Evolutionary conservation across 768 basidiomycete species (phyloP), one percentile per base, ranked within the genome.

Genomic region (Macrolepiota albuminosa): DNA sequence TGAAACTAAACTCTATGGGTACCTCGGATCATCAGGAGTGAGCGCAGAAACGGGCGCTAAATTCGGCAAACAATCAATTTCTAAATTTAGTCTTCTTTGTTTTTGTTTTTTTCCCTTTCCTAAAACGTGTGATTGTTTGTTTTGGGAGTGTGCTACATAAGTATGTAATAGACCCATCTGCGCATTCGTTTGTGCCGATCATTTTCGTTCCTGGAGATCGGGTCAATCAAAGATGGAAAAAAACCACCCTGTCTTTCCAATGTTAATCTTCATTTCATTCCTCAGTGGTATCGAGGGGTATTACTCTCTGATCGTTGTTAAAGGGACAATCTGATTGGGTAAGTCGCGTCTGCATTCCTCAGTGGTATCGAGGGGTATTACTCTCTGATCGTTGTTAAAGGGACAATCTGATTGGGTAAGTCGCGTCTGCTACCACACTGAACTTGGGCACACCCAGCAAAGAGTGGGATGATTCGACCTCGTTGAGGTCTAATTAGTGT

Each of bases 21-120:
- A 61, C 14, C 21, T 36, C 59, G 62, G 62, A 60, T 63, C 62
- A 60, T 21, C 13, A 58, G 62, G 62, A 50, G 53, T 60, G 62
- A 60, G 62, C 62, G 62, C 59, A 40, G 4, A 26, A 54, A 42
- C 21, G 16, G 33, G 33, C 59, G 52, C 51, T 18, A 43, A 54
- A n/a, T 13, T 7, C 10, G 31, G 29, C 31, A 54, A 29, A 29
- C 39, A 42, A 29, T 29, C 10, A 26, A 54, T 11, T 42, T 31
- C 40, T 33, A 42, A 40, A 31, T 54, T n/a, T 29, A 14, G 29
- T 29, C 29, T 29, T 29, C 29, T 29, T 29, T 29, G 29, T 29
- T 29, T 29, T 29, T 29, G 29, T 29, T 29, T 29, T 29, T 29
- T 29, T 29, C 29, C 4, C 29, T 29, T 29, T 29, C 29, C 29